A percentile compares a stretch with the other conserved stretches of the same genome.
phyloP scores from a whole-genome alignment of 805 yeast genomes.

The Teunomyces gatunensis region DNA sequence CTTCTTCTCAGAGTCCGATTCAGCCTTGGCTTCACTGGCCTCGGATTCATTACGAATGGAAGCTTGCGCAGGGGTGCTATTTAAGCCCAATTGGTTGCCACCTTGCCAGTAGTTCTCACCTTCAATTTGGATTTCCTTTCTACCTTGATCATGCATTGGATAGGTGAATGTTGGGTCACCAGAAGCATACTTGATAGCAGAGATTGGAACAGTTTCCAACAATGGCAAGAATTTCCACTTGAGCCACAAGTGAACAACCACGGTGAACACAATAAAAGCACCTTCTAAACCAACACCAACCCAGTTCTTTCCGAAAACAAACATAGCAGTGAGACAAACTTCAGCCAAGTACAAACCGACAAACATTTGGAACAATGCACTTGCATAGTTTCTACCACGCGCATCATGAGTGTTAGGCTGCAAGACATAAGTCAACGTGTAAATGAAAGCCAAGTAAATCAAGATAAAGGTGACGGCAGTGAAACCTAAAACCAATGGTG shows the following conservation, averaged over 20 bases:
- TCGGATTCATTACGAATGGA: constrained; percentile 1
- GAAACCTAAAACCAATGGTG: constrained; percentile 70
- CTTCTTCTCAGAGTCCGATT: constrained; percentile 9
- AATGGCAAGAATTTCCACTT: constrained; percentile 60
- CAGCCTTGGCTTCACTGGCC: not conserved
- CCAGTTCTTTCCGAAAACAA: constrained; percentile 78
- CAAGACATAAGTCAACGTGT: constrained; percentile 61
- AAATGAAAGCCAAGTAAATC: constrained; percentile 59
- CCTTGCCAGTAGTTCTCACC: constrained; percentile 50
- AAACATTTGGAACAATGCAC: constrained; percentile 68
- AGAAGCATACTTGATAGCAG: constrained; percentile 51
- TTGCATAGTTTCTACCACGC: constrained; percentile 72
- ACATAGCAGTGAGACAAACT: constrained; percentile 65
- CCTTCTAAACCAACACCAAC: constrained; percentile 71
- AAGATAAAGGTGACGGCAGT: constrained; percentile 56
- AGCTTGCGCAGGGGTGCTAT: constrained; percentile 16
- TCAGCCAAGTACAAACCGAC: constrained; percentile 72
- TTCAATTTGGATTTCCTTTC: constrained; percentile 50
- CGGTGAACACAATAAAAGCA: constrained; percentile 57
- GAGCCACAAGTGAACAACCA: constrained; percentile 54
- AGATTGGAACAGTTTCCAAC: constrained; percentile 66
- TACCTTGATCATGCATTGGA: constrained; percentile 66
- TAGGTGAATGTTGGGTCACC: constrained; percentile 46
- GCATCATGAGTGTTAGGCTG: constrained; percentile 56
- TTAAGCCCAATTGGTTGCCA: constrained; percentile 40